Evolutionary conservation across 257 asterid species (phyloP), one percentile per base, ranked within the genome.

Genomic region (Paraleonurus japonicus): DNA sequence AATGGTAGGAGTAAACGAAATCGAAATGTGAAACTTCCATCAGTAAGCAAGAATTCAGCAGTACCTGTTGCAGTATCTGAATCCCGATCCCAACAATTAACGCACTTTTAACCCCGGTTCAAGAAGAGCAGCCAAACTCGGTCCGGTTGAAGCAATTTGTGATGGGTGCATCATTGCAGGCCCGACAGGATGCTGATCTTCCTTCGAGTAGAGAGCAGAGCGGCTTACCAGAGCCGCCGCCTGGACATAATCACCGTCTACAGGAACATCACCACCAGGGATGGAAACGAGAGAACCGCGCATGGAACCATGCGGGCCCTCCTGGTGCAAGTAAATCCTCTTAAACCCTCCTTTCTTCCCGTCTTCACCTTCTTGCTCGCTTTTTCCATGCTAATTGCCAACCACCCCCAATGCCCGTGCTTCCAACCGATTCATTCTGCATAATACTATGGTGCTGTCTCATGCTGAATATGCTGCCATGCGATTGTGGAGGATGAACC

Each of bases 61-160:
- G 41, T 84, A 87, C 96, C 92, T 89, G 96, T 77, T 90, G 96
- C 76, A 90, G 82, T 35, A 90, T 80, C 80, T 90, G 96, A 55
- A 90, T 81, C 67, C 89, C 87, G 28, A 90, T 76, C 48, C 96
- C 96, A 39, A 90, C 96, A 30, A 90, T 60, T 12, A 90, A 82
- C 1, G 96, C 95, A 27, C 88, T 81, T 61, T 86, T 88, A 57
- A 90, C 95, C 19, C 96, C 96, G 96, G 95, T 73, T 88, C 96
- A 4, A 86, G 91, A 75, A 90, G 92, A 35, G 95, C 88, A 67
- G 74, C 84, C 81, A 88, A 78, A 58, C 72, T 70, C 0, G 89
- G 75, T 65, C 76, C 81, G 41, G 77, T 76, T 22, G 82, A 71
- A 61, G 77, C 81, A 24, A 69, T 69, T 65, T 85, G 85, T 1